These are phyloP conservation scores for Lipomyces anomalus DNA, from an alignment of 805 yeast species.

Conservation along the genomic window DNA sequence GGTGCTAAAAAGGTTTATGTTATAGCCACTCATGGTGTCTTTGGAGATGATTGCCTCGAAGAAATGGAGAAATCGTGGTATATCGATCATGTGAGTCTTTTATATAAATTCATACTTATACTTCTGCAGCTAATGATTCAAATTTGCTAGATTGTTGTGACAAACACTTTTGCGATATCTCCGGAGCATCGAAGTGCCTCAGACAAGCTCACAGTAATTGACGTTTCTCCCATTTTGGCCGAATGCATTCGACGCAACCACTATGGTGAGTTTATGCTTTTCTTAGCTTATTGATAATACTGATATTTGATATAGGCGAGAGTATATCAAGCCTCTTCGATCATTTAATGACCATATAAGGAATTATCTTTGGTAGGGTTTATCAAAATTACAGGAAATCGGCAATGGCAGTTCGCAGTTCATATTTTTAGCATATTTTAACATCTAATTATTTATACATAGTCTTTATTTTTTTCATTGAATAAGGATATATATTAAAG, in stretches of 20 bases:
- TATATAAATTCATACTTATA: background rate
- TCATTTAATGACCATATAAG: conserved; percentile 1
- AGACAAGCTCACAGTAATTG: conserved; percentile 76
- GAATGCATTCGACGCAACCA: conserved; percentile 99
- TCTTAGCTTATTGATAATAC: too few species aligned
- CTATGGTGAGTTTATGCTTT: too few species aligned
- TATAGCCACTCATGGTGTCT: conserved; percentile 93
- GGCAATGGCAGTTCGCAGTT: too few species aligned
- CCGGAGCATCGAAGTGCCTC: conserved; percentile 49
- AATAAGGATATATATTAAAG: background rate
- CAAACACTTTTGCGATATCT: conserved; percentile 90
- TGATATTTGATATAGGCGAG: too few species aligned
- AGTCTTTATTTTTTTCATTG: background rate
- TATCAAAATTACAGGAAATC: too few species aligned
- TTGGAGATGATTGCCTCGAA: conserved; percentile 81
- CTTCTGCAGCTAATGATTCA: too few species aligned
- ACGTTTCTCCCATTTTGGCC: conserved; percentile 90
- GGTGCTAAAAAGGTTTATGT: conserved; percentile 90
- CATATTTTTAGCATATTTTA: background rate
- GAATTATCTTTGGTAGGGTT: background rate
- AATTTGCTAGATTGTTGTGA: conserved; percentile 66
- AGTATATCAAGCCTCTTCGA: conserved; percentile 20
- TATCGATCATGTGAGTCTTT: conserved; percentile 49
- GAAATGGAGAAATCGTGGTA: conserved; percentile 68
- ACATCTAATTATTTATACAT: background rate